Percentiles rank a stretch among this genome's conserved stretches.
These are phyloP conservation scores for Letharia columbiana DNA, from an alignment of 495 filamentous ascomycete species.

Conservation along the genomic window DNA sequence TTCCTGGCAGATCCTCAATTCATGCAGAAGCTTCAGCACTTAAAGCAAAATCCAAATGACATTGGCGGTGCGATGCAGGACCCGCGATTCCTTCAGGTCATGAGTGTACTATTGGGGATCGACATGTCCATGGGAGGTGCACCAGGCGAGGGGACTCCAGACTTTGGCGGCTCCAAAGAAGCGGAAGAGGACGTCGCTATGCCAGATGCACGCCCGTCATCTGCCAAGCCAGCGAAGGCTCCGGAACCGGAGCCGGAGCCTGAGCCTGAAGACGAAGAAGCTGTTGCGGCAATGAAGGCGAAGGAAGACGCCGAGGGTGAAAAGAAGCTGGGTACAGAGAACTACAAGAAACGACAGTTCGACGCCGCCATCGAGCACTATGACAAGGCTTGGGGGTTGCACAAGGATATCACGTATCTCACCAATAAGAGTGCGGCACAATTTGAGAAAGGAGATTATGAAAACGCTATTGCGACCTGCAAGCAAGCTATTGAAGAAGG, in stretches of 20 bases:
- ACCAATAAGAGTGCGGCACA: conserved; percentile 93
- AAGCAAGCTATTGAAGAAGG: conserved; percentile 84
- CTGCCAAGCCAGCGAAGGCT: conserved; percentile 40
- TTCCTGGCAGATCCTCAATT: conserved; percentile 78
- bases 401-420: conserved; percentile 95
- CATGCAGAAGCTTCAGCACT: conserved; percentile 76
- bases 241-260: conserved; percentile 56
- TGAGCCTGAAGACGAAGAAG: conserved; percentile 69
- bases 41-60: conserved; percentile 71
- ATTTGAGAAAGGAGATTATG: conserved; percentile 90
- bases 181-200: conserved; percentile 69
- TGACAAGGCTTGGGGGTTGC: conserved; percentile 82
- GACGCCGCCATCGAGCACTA: conserved; percentile 94
- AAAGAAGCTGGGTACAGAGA: conserved; percentile 88
- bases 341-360: conserved; percentile 96
- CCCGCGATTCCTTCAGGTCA: conserved; percentile 85
- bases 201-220: conserved; percentile 54
- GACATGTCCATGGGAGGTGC: conserved; percentile 77
- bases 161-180: conserved; percentile 38
- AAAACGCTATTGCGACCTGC: conserved; percentile 77
- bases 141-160: conserved; percentile 37
- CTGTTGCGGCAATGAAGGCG: conserved; percentile 71
- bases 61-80: conserved; percentile 76
- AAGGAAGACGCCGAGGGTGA: conserved; percentile 90
- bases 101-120: conserved; percentile 87